Percentiles rank a stretch among this genome's conserved stretches.
These are phyloP conservation scores for Theileria sp. DNA, from an alignment of 169 alveolate genomes.

Conservation along the genomic window DNA sequence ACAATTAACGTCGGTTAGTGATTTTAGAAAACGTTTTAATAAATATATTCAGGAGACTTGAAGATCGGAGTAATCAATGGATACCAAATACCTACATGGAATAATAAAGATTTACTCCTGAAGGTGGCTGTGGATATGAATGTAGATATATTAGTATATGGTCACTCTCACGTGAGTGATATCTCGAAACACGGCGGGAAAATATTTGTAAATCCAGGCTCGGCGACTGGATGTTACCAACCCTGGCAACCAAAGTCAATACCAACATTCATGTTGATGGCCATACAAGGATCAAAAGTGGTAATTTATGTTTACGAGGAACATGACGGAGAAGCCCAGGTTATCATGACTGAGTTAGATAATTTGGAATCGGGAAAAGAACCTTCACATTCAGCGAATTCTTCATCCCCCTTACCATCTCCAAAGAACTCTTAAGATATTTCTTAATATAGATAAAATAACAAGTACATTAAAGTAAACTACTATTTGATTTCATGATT, in stretches of 20 bases:
- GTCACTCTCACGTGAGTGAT: constrained; percentile 87
- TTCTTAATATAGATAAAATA: background rate
- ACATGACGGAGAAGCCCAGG: constrained; percentile 78
- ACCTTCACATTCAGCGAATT: background rate
- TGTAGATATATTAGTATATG: constrained; percentile 87
- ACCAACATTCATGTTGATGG: constrained; percentile 80
- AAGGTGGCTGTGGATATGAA: constrained; percentile 82
- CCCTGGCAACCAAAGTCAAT: constrained; percentile 78
- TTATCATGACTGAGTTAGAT: constrained; percentile 76
- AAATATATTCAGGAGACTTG: constrained; percentile 82
- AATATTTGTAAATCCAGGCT: constrained; percentile 91
- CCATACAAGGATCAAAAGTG: constrained; percentile 69
- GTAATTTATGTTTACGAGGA: constrained; percentile 78
- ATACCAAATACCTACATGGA: constrained; percentile 92
- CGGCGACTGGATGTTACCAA: constrained; percentile 91
- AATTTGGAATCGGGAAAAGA: constrained; percentile 23
- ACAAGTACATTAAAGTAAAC: background rate
- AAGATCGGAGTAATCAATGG: constrained; percentile 92
- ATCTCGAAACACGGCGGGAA: constrained; percentile 83
- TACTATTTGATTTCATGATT: constrained; percentile 3
- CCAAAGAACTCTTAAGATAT: constrained; percentile 8
- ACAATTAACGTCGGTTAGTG: constrained; percentile 54
- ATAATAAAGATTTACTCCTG: constrained; percentile 84
- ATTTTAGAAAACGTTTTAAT: background rate
- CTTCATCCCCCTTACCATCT: constrained; percentile 15